Evolutionary conservation across 306 rosid species (phyloP), one percentile per base, ranked within the genome.

Genomic region (Lagenaria siceraria): DNA sequence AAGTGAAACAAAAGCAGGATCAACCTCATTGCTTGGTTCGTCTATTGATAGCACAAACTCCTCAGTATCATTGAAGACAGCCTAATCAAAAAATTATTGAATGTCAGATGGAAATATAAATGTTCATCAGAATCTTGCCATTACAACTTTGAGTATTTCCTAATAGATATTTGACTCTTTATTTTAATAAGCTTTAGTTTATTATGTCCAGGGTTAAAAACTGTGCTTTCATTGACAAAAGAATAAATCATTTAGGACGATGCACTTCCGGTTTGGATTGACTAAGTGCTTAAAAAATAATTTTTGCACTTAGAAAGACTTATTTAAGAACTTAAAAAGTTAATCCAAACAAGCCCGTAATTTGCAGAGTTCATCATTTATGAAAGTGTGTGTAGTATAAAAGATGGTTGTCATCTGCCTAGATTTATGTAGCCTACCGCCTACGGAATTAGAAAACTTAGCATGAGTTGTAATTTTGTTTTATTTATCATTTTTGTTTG

Each of bases 21-120:
- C 76, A 68, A 91, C 98, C 97, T 94, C 98, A 54, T 94, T 94
- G 88, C 77, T 91, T n/a, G 81, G 75, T 80, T 94, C 97, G 80
- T 94, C 97, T 72, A 94, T 82, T 68, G 91, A 94, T 66, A 94
- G 83, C 59, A 94, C 79, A 84, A 91, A 94, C 78, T 94, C 98
- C 86, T 90, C 96, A 0, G 91, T 85, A 82, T 89, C 84, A 38
- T 91, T 90, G 77, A 94, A 94, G 51, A 82, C 85, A 80, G 97
- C 98, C 98, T 94, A 86, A 86, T 79, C 40, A 63, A 25, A 78
- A 76, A 81, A 21, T 29, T 17, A 75, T 38, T 4, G 54, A 73
- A 46, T 33, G 52, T 76, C 52, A 75, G 46, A 70, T 58, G 76
- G 40, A 53, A 51, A 8, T 7, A 13, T 53, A 24, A 52, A 10